A percentile compares a stretch with the other conserved stretches of the same genome.
These are phyloP conservation scores for Dentipellis sp. DNA, from an alignment of 768 basidiomycete species.

Conservation along the genomic window DNA sequence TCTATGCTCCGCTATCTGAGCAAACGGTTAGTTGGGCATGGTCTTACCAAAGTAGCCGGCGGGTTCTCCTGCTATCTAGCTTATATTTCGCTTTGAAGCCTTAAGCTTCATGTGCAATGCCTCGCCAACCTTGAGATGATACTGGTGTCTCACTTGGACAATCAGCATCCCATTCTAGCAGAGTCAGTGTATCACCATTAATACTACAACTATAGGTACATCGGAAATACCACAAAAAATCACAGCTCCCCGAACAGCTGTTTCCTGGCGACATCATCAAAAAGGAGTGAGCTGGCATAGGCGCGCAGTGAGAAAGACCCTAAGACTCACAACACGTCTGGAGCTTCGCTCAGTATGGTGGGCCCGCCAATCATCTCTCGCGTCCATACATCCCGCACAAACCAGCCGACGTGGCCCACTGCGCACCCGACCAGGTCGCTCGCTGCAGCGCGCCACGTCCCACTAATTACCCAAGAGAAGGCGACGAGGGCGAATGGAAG, in stretches of 20 bases:
- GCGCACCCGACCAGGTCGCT: conserved; percentile 79
- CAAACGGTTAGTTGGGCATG: too few species aligned
- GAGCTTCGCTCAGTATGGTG: conserved; percentile 65
- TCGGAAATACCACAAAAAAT: background rate
- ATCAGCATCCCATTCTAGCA: too few species aligned
- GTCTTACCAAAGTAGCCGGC: too few species aligned
- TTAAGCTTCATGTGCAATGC: too few species aligned
- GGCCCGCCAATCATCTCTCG: conserved; percentile 76
- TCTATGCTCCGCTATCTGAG: too few species aligned
- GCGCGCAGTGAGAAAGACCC: background rate
- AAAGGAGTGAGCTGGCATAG: background rate
- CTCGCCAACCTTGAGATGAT: too few species aligned
- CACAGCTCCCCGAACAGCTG: conserved; percentile 54
- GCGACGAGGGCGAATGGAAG: conserved; percentile 86
- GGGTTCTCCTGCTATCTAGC: too few species aligned
- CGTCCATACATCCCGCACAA: conserved; percentile 80
- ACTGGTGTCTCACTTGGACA: too few species aligned
- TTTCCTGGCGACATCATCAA: conserved; percentile 34
- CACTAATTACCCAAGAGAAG: conserved; percentile 77
- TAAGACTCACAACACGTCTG: conserved; percentile 51
- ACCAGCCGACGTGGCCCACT: conserved; percentile 83
- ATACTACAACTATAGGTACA: conserved; percentile 1
- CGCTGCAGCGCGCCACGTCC: conserved; percentile 76
- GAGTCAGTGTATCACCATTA: background rate
- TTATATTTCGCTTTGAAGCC: too few species aligned